Conservation (phyloP, 163 green algal species). For the Scenedesmus sp. region DNA sequence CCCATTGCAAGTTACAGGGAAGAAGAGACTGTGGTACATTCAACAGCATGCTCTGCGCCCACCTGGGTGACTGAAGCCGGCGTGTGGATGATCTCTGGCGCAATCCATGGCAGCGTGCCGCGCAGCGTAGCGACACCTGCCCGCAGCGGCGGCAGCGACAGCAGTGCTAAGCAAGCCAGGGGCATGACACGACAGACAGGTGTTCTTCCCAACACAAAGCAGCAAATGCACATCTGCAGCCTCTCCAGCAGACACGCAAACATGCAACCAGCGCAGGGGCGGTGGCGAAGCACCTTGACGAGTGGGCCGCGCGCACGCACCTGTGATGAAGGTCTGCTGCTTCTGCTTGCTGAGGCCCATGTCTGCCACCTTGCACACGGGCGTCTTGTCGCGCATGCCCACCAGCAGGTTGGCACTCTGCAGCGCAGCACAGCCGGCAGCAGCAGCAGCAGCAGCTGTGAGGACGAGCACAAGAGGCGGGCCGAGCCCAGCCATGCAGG, state of each 20-base stretch:
- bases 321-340: constrained; percentile 71
- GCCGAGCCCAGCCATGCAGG: too few species aligned
- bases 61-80: constrained; percentile 67
- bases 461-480: background rate
- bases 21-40: too few species aligned
- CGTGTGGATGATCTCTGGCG: constrained; percentile 87
- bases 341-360: constrained; percentile 84
- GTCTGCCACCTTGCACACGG: constrained; percentile 86
- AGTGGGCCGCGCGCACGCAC: background rate
- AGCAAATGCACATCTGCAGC: background rate
- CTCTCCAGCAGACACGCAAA: background rate
- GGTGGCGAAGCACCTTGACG: background rate
- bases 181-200: background rate
- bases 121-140: constrained; percentile 70
- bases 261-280: background rate
- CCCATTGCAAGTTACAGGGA: too few species aligned
- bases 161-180: background rate
- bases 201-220: background rate
- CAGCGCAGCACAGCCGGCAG: background rate
- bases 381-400: constrained; percentile 79
- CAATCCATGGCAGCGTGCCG: constrained; percentile 89
- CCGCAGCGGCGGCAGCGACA: background rate
- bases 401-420: constrained; percentile 71
- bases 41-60: background rate
- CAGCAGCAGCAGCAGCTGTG: background rate